Evolutionary conservation across 2,329 filamentous ascomycete genomes (phyloP), one percentile per base, ranked within the genome.

Genomic region (Ophidiomyces ophidiicola): DNA sequence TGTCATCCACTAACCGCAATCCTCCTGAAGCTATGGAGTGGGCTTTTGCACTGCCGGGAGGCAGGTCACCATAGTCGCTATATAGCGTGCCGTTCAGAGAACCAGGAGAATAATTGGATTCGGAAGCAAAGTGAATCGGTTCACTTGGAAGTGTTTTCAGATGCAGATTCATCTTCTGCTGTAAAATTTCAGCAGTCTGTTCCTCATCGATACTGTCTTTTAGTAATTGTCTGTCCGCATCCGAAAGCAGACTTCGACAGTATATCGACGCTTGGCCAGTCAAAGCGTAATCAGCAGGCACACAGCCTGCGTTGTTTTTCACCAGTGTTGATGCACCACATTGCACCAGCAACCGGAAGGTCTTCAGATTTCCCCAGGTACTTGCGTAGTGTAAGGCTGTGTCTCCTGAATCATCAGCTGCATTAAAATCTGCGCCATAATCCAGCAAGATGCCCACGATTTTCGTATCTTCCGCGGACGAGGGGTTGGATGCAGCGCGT

Each of bases 361-460:
- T 80, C 39, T 86, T 75, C 32, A 92, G 60, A 49, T 88, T 81
- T 1, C 85, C 85, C 51, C 82, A 82, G 32, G 80, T 80, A 52
- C 78, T 84, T 8, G 86, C 86, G 62, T 90, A 86, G 61, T 93
- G 85, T 30, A 93, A 66, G 0, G 84, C 82, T 2, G 84, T 92
- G 55, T 92, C 90, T n/a, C 85, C 85, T 42, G 80, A 72, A 1
- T 69, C 52, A 53, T 93, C 85, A 3, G 69, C 66, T 20, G 69
- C 64, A 32, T 67, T 66, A 5, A 82, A 69, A 2, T 72, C 70
- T 0, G 52, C 53, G 12, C 48, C 45, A 26, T 51, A 46, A 3
- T 48, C 46, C 5, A 60, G 46, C 6, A 60, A 45, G 5, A 44
- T 49, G 21, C 48, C 48, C 14, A 60, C 48, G 6, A 51, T 51